Conservation (phyloP, 441 rosid genomes). For the Gossypium davidsonii region DNA sequence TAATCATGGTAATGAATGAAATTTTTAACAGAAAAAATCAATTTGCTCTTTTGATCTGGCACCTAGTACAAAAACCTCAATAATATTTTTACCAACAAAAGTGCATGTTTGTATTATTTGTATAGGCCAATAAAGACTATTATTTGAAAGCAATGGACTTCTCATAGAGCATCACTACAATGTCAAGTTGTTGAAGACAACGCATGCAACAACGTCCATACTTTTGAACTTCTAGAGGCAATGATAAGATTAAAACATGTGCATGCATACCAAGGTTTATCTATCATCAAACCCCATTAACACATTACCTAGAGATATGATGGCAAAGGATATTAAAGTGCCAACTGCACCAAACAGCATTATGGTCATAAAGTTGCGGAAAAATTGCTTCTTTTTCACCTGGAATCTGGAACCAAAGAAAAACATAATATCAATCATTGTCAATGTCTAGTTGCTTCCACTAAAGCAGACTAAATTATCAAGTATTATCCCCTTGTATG, state of each 20-base stretch:
- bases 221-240: neutral
- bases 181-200: neutral
- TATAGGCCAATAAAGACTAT: neutral
- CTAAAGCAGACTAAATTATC: neutral
- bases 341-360: conserved; percentile 86
- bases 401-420: conserved; percentile 50
- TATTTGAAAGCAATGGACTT: neutral
- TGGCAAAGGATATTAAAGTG: conserved; percentile 73
- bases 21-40: no score
- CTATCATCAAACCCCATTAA: neutral
- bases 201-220: neutral
- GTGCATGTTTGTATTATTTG: neutral
- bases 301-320: conserved; percentile 62
- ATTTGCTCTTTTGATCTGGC: no score
- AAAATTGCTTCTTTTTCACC: conserved; percentile 96
- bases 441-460: neutral
- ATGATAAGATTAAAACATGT: neutral
- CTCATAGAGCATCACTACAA: conserved; percentile 1
- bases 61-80: no score
- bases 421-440: conserved; percentile 2
- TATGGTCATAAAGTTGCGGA: conserved; percentile 88
- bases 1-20: no score
- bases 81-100: no score
- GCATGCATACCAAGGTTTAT: neutral
- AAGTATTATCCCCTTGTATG: neutral